Conservation (phyloP, 495 filamentous ascomycete species). For the Bacidia gigantensis region DNA sequence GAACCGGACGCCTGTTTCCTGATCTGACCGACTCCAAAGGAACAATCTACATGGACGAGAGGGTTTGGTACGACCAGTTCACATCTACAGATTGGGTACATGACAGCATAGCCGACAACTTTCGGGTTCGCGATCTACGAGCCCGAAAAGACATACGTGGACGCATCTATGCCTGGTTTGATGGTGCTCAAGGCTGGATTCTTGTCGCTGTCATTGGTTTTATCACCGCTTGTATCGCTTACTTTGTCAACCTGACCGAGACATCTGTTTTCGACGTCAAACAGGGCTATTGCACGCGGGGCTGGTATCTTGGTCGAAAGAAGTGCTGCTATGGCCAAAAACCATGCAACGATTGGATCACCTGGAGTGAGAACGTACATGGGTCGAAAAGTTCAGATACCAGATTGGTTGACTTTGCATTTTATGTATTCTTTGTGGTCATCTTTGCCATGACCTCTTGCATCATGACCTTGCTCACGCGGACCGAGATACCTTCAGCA, state of each 20-base stretch:
- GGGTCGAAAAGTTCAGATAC: conserved; percentile 32
- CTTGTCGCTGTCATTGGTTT: conserved; percentile 83
- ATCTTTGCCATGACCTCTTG: conserved; percentile 63
- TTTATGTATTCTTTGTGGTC: conserved; percentile 60
- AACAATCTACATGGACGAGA: conserved; percentile 55
- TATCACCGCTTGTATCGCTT: conserved; percentile 73
- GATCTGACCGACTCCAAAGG: conserved; percentile 38
- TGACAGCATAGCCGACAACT: conserved; percentile 90
- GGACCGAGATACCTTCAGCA: conserved; percentile 80
- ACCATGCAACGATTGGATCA: conserved; percentile 55
- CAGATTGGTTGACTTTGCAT: conserved; percentile 55
- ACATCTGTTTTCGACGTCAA: conserved; percentile 78
- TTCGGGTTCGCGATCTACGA: conserved; percentile 68
- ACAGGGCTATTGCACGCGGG: conserved; percentile 64
- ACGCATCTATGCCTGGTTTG: conserved; percentile 59
- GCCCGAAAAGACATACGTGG: conserved; percentile 74
- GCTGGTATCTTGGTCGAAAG: conserved; percentile 60
- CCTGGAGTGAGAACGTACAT: conserved; percentile 59
- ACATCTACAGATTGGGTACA: conserved; percentile 98
- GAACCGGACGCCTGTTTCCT: conserved; percentile 27
- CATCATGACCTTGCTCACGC: conserved; percentile 68
- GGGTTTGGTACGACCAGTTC: conserved; percentile 98
- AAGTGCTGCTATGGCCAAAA: conserved; percentile 57
- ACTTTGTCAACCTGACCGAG: conserved; percentile 79
- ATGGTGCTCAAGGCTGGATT: conserved; percentile 90